These are phyloP conservation scores for Aquilaria sinensis DNA, from an alignment of 345 rosid species.

Conservation along the genomic window DNA sequence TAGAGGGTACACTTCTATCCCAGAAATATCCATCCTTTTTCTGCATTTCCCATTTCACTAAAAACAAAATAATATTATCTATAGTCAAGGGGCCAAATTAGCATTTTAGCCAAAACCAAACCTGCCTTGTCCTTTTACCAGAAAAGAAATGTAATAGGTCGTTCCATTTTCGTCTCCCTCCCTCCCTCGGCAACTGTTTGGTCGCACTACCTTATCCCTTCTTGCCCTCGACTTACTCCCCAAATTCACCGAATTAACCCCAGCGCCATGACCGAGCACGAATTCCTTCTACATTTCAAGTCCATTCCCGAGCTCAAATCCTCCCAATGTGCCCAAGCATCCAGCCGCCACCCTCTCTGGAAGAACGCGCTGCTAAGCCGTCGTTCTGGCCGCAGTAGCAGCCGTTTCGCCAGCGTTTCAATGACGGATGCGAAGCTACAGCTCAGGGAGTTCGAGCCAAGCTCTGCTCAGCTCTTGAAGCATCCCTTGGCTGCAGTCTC, in stretches of 20 bases:
- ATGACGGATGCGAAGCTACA: conserved; percentile 33
- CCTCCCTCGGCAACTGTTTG: not conserved
- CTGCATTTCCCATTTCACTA: no score
- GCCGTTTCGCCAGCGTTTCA: conserved; percentile 53
- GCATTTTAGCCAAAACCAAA: no score
- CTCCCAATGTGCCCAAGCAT: not conserved
- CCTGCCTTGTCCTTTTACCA: no score
- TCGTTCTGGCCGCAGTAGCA: conserved; percentile 8
- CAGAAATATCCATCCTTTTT: no score
- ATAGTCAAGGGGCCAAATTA: no score
- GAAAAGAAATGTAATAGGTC: no score
- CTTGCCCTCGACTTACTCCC: conserved; percentile 4
- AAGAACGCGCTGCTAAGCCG: conserved; percentile 14
- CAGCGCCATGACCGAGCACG: conserved; percentile 32
- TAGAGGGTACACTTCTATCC: no score
- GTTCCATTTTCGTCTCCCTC: no score
- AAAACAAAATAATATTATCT: no score
- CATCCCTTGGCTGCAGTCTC: conserved; percentile 68
- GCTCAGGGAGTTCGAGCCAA: conserved; percentile 45
- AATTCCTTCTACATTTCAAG: conserved; percentile 18
- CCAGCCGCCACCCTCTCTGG: conserved; percentile 17
- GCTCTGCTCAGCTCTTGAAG: conserved; percentile 55
- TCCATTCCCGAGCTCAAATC: conserved; percentile 27
- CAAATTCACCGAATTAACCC: not conserved
- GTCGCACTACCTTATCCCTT: not conserved